A percentile compares a stretch with the other conserved stretches of the same genome.
Evolutionary conservation across 2,329 filamentous ascomycete species (phyloP).

Genomic region (Fusarium secorum): DNA sequence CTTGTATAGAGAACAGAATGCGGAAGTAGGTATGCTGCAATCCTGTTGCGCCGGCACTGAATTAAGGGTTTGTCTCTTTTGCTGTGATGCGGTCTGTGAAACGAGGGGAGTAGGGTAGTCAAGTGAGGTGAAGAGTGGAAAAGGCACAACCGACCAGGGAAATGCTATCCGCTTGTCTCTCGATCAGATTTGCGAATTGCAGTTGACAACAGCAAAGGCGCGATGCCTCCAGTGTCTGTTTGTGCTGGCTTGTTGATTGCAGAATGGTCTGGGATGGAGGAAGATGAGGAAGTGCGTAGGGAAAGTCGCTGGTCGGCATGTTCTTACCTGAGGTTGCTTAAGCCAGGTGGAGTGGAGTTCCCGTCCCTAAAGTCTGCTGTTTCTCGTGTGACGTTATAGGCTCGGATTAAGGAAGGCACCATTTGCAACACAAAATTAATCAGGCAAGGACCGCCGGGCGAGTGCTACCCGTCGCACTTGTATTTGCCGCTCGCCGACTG

Average conservation of each 20-base stretch:
- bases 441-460: conserved; percentile 20
- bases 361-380: conserved; percentile 21
- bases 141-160: conserved; percentile 6
- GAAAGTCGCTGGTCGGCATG: conserved; percentile 1
- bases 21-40: conserved; percentile 27
- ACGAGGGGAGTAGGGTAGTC: conserved; percentile 22
- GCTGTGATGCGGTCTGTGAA: conserved; percentile 29
- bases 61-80: conserved; percentile 18
- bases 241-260: conserved; percentile 18
- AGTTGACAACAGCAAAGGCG: conserved; percentile 11
- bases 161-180: conserved; percentile 19
- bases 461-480: conserved; percentile 15
- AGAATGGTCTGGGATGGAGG: conserved; percentile 5
- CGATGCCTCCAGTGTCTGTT: conserved; percentile 7
- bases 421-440: conserved; percentile 2
- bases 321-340: conserved; percentile 17
- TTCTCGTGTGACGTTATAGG: conserved; percentile 37
- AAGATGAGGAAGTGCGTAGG: conserved; percentile 11
- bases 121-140: conserved; percentile 1
- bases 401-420: conserved; percentile 21
- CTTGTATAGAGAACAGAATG: neutral
- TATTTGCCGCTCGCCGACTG: conserved; percentile 8
- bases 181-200: conserved; percentile 12
- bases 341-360: conserved; percentile 23
- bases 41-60: conserved; percentile 31